These are phyloP conservation scores for Globisporangium cylindrosporum DNA, from an alignment of 352 stramenopile genomes.

Conservation along the genomic window DNA sequence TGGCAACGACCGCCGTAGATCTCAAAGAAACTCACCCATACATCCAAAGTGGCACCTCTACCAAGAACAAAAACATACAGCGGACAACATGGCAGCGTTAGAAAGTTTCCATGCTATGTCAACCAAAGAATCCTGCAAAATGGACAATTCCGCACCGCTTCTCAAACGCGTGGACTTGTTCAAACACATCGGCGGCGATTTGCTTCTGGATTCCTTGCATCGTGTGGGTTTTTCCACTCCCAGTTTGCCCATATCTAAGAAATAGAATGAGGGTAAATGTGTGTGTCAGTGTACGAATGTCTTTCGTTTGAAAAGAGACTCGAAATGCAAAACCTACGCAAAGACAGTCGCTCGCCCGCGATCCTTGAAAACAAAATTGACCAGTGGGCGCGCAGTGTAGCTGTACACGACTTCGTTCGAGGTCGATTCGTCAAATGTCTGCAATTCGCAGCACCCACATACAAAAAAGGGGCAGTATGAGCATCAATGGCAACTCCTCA, in stretches of 20 bases:
- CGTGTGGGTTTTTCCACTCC: constrained; percentile 91
- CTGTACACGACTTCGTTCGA: constrained; percentile 94
- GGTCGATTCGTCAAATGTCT: constrained; percentile 94
- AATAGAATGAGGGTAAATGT: neutral
- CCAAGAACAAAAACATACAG: neutral
- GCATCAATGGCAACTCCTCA: neutral
- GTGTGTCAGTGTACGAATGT: neutral
- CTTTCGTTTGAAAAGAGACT: neutral
- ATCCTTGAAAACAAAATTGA: constrained; percentile 93
- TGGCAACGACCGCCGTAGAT: constrained; percentile 97
- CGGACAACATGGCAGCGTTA: neutral
- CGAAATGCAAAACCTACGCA: constrained; percentile 70
- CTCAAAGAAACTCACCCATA: constrained; percentile 96
- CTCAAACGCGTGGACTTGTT: constrained; percentile 59
- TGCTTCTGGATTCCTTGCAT: constrained; percentile 91
- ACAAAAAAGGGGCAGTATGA: constrained; percentile 8
- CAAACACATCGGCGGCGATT: constrained; percentile 75
- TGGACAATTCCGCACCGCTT: constrained; percentile 18
- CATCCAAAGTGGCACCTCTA: constrained; percentile 63
- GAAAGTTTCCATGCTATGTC: neutral
- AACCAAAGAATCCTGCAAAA: neutral
- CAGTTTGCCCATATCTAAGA: constrained; percentile 89
- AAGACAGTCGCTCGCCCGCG: constrained; percentile 95
- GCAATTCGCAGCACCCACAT: constrained; percentile 32
- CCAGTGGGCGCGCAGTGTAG: constrained; percentile 88